Percentiles rank a stretch among this genome's conserved stretches.
These are phyloP conservation scores for Porogramme epimiltina DNA, from an alignment of 1,284 basidiomycete species.

Conservation along the genomic window DNA sequence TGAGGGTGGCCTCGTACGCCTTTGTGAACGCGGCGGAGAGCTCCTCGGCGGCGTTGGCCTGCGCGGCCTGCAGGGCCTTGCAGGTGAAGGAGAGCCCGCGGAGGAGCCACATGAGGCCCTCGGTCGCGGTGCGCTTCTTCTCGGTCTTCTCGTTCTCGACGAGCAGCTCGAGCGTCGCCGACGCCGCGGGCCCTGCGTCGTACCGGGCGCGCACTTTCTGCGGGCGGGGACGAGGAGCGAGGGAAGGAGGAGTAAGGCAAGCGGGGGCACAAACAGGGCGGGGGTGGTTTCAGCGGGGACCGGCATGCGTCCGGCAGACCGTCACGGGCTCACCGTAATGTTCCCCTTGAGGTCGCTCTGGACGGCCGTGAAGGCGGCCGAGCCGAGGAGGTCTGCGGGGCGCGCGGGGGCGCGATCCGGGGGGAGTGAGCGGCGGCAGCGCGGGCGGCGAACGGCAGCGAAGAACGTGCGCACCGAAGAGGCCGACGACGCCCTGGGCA, in stretches of 20 bases:
- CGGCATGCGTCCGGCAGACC: too few species aligned
- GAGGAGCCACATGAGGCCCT: slow-evolving; percentile 91
- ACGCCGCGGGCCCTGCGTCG: slow-evolving; percentile 63
- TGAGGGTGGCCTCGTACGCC: slow-evolving; percentile 84
- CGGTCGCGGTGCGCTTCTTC: slow-evolving; percentile 87
- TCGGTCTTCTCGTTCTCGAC: slow-evolving; percentile 85
- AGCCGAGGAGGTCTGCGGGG: slow-evolving; percentile 85
- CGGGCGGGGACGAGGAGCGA: not conserved
- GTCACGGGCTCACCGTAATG: slow-evolving; percentile 77
- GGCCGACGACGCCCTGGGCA: slow-evolving; percentile 83
- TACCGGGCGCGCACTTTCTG: slow-evolving; percentile 91
- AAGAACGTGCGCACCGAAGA: slow-evolving; percentile 74
- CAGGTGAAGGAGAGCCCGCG: slow-evolving; percentile 93
- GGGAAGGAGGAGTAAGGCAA: not conserved
- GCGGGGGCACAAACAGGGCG: slow-evolving; percentile 3
- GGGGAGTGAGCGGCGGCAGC: not conserved
- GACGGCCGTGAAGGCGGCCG: slow-evolving; percentile 84
- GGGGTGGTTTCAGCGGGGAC: too few species aligned
- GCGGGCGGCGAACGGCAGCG: too few species aligned
- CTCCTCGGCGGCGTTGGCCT: slow-evolving; percentile 72
- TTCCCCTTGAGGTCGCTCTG: slow-evolving; percentile 92
- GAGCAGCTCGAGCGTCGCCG: slow-evolving; percentile 83
- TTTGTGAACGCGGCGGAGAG: slow-evolving; percentile 79
- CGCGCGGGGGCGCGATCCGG: too few species aligned
- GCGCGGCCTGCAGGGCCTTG: slow-evolving; percentile 76